Base-by-base conservation (phyloP, 345 rosid species). In the Populus alba region DNA sequence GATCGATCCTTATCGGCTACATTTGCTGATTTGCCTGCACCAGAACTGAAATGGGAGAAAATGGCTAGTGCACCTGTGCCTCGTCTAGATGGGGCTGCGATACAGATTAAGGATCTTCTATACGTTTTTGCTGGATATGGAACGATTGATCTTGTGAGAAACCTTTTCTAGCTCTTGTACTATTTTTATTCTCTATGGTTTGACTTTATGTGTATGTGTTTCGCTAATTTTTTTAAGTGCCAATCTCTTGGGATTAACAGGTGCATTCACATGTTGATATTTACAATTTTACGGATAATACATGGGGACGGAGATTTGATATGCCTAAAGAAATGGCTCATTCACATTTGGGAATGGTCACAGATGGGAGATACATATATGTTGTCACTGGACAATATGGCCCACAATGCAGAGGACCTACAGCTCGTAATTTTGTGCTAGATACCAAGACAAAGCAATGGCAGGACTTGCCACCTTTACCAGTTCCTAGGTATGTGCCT, bases 271-370 rank as follows among this genome's bases (percentile, higher is more conserved):
- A 94, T 82, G 92, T 96, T 75, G 97, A 96, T 81, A 84, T 95
- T 68, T 96, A 90, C 87, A 92, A 92, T 82, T 92, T 96, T 81
- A 78, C 88, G 7, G 89, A 88, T 86, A 91, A 92, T 78, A 88
- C 89, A 41, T 96, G 99, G 97, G 92, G 92, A 87, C 94, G 87
- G 68, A 87, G 95, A 85, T 94, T 94, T 81, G 93, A 91, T 83
- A 96, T 96, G 98, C 99, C 99, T 3, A 94, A 91, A 83, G 97
- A 94, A 83, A 96, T 96, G 99, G 98, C 98, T 17, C 99, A 96
- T 86, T 96, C 99, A 18, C 98, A 96, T 80, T 92, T 96, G 85
- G 99, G 98, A 81, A 94, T 96, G 99, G 98, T 86, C 25, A 91
- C 97, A 0, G 98, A 96, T 86, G 98, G 98, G 79, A 80, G 97